phyloP scores from a whole-genome alignment of 305 asterid genomes.

The Andrographis paniculata region DNA sequence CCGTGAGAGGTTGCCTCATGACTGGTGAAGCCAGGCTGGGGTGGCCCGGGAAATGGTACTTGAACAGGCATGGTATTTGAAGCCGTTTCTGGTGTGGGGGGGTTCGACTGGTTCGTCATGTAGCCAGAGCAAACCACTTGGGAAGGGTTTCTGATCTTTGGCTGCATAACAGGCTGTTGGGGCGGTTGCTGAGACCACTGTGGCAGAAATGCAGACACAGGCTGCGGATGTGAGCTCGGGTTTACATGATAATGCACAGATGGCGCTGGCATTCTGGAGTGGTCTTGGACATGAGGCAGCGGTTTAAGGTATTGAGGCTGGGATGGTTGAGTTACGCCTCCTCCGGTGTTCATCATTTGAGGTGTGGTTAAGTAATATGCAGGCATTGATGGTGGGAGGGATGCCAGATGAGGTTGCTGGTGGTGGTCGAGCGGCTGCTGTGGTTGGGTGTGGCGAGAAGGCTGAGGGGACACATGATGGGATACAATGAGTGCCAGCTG shows the following conservation, averaged over 20 bases:
- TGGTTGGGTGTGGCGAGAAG: constrained; percentile 31
- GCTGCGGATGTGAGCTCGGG: constrained; percentile 2
- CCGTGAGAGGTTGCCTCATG: constrained; percentile 46
- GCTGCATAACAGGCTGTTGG: constrained; percentile 50
- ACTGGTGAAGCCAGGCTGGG: constrained; percentile 42
- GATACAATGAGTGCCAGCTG: constrained; percentile 76
- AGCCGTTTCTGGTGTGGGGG: constrained; percentile 38
- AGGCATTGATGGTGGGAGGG: too few relatives aligned
- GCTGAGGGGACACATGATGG: constrained; percentile 54
- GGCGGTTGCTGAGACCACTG: constrained; percentile 41
- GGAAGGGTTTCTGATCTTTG: constrained; percentile 54
- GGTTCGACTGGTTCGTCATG: constrained; percentile 43
- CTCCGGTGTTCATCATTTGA: too few relatives aligned
- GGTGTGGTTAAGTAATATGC: too few relatives aligned
- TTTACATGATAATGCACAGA: too few relatives aligned
- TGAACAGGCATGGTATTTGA: constrained; percentile 65
- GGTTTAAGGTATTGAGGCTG: too few relatives aligned
- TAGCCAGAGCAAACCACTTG: constrained; percentile 54
- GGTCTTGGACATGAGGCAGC: too few relatives aligned
- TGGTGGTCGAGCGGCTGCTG: too few relatives aligned
- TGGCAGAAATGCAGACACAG: constrained; percentile 13
- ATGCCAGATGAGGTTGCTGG: constrained; percentile 48
- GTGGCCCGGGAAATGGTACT: constrained; percentile 32
- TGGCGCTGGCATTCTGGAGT: too few relatives aligned
- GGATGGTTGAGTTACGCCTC: too few relatives aligned